Evolutionary conservation across 306 rosid species (phyloP).

Genomic region (Lithocarpus polystachyus): DNA sequence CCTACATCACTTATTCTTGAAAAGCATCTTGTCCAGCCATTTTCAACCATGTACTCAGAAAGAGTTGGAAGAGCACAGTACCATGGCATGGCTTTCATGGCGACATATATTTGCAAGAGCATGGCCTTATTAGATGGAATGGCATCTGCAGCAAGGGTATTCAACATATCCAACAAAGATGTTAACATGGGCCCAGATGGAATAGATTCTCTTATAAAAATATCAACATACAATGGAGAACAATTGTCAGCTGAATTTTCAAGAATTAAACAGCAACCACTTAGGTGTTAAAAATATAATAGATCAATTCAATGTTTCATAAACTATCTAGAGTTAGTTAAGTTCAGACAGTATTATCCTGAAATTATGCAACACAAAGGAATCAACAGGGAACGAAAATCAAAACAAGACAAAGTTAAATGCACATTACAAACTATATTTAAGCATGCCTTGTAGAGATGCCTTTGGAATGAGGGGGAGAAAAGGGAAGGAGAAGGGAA

Average conservation of each 20-base stretch:
- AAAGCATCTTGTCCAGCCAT: constrained; percentile 73
- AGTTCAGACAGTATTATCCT: background rate
- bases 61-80: constrained; percentile 68
- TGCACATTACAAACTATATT: background rate
- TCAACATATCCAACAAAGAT: constrained; percentile 17
- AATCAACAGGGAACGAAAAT: background rate
- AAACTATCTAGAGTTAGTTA: constrained; percentile 9
- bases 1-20: constrained; percentile 64
- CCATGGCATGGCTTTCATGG: constrained; percentile 94
- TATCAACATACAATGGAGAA: background rate
- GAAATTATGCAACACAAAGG: background rate
- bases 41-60: constrained; percentile 75
- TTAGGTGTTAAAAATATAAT: background rate
- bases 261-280: background rate
- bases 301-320: background rate
- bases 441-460: background rate
- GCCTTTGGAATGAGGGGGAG: background rate
- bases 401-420: background rate
- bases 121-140: constrained; percentile 76
- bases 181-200: background rate
- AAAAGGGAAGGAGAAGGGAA: background rate
- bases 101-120: constrained; percentile 75
- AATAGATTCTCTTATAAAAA: background rate
- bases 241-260: background rate
- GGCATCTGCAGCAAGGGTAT: constrained; percentile 57